These are phyloP conservation scores for Sclerotinia subarctica DNA, from an alignment of 2,329 filamentous ascomycete genomes.

Conservation along the genomic window DNA sequence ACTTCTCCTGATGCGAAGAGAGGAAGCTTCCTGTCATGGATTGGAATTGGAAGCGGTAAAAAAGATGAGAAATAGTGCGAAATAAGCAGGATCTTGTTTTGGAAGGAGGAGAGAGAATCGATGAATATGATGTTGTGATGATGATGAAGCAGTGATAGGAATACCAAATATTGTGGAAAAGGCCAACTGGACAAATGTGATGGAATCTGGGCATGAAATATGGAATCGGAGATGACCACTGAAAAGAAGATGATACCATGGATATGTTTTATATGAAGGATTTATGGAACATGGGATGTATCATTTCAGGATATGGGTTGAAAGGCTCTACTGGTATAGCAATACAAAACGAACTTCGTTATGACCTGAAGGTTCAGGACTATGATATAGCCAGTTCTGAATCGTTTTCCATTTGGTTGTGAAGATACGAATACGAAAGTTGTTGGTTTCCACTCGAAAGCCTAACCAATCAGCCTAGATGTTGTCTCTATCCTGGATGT, in stretches of 20 bases:
- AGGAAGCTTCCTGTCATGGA: constrained; percentile 8
- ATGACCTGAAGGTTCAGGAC: neutral
- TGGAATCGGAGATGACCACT: neutral
- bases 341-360: neutral
- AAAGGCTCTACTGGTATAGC: neutral
- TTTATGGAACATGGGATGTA: neutral
- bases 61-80: neutral
- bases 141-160: neutral
- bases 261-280: neutral
- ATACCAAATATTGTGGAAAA: neutral
- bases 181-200: neutral
- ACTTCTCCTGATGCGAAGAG: constrained; percentile 27
- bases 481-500: neutral
- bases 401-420: neutral
- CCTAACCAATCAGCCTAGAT: neutral
- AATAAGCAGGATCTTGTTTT: neutral
- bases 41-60: neutral
- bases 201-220: neutral
- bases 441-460: constrained; percentile 12
- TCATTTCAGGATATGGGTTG: neutral
- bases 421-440: constrained; percentile 2
- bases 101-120: neutral
- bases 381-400: neutral
- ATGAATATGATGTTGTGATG: neutral
- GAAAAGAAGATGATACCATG: neutral